Evolutionary conservation across 441 rosid species (phyloP).

Genomic region (Corymbia citriodora): DNA sequence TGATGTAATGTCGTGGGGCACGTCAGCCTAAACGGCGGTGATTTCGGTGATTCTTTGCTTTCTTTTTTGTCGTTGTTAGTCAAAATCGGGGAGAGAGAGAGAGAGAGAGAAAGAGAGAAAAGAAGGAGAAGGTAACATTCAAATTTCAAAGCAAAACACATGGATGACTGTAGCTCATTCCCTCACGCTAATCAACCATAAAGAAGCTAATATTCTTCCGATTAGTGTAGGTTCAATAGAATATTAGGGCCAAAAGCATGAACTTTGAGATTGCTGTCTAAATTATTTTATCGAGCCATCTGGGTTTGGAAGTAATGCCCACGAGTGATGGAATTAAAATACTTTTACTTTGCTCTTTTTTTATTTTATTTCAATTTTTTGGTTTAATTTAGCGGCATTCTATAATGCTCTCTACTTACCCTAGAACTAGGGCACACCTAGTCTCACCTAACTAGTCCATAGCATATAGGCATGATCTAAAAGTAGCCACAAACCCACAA

Average conservation of each 20-base stretch:
- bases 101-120: too few relatives aligned
- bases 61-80: constrained; percentile 33
- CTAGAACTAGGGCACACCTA: neutral
- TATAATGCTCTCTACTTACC: neutral
- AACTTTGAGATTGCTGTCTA: neutral
- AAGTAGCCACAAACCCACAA: neutral
- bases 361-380: neutral
- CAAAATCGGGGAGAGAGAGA: constrained; percentile 20
- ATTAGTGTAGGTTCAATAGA: neutral
- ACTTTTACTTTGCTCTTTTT: neutral
- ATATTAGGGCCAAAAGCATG: neutral
- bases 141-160: constrained; percentile 42
- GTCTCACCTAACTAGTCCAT: neutral
- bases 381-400: neutral
- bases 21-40: constrained; percentile 72
- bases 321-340: neutral
- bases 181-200: constrained; percentile 46
- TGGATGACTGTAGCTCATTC: constrained; percentile 17
- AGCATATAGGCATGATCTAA: neutral
- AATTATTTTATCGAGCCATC: neutral
- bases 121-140: constrained; percentile 18
- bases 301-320: neutral
- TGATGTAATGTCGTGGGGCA: constrained; percentile 41
- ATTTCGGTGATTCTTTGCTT: constrained; percentile 69
- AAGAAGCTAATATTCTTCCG: constrained; percentile 57